A percentile compares a stretch with the other conserved stretches of the same genome.
phyloP scores from a whole-genome alignment of 1,284 basidiomycete species.

The Cutaneotrichosporon sp. region DNA sequence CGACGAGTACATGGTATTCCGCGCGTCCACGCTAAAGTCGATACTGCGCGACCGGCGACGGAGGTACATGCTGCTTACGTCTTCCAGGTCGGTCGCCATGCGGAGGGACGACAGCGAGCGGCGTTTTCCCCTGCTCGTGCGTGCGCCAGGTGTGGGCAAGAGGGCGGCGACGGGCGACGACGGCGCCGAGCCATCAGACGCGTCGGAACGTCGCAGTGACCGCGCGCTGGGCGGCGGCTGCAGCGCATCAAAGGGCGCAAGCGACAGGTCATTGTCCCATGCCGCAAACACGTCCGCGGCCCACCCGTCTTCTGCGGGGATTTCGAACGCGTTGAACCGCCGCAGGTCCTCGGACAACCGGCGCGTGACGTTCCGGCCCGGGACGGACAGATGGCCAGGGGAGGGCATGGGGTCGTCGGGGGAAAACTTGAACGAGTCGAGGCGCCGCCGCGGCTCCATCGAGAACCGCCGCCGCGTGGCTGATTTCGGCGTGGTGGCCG shows the following conservation, averaged over 20 bases:
- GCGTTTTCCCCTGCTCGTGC: not conserved
- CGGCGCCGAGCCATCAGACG: too few relatives aligned
- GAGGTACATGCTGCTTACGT: not conserved
- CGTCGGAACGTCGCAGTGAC: too few relatives aligned
- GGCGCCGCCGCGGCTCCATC: too few relatives aligned
- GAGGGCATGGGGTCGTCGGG: too few relatives aligned
- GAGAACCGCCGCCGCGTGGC: too few relatives aligned
- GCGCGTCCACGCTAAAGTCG: slow-evolving; percentile 6
- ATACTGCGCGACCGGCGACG: slow-evolving; percentile 8
- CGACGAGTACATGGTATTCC: slow-evolving; percentile 11
- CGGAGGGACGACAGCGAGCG: not conserved
- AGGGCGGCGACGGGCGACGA: too few relatives aligned
- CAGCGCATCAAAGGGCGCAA: not conserved
- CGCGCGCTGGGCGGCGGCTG: too few relatives aligned
- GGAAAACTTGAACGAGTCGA: too few relatives aligned
- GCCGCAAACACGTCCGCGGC: slow-evolving; percentile 27
- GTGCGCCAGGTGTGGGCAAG: too few relatives aligned
- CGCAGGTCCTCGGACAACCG: slow-evolving; percentile 36
- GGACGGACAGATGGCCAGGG: too few relatives aligned
- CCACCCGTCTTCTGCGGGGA: slow-evolving; percentile 32
- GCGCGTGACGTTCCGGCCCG: slow-evolving; percentile 1
- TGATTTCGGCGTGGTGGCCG: too few relatives aligned
- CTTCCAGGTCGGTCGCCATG: not conserved
- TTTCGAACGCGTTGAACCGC: slow-evolving; percentile 27
- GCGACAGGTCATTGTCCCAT: slow-evolving; percentile 12